Percentiles rank a stretch among this genome's conserved stretches.
Evolutionary conservation across 768 basidiomycete species (phyloP).

Genomic region (Rhodotorula paludigena): DNA sequence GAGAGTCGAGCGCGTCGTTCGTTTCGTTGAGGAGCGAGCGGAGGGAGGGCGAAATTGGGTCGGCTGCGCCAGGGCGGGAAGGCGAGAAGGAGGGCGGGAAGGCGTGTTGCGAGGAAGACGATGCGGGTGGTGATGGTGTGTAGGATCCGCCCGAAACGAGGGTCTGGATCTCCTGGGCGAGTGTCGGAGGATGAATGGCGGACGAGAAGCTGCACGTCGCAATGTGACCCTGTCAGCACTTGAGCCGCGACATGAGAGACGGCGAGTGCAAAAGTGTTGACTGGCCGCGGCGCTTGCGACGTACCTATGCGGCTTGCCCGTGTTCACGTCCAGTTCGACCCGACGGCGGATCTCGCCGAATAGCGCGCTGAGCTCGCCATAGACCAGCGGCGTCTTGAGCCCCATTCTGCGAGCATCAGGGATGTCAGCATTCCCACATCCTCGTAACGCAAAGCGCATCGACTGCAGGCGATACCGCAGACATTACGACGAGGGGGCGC

Average conservation of each 20-base stretch:
- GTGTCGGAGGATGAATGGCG: slow-evolving; percentile 68
- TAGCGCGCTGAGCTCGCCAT: slow-evolving; percentile 63
- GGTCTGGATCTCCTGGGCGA: slow-evolving; percentile 57
- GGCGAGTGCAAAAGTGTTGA: neutral
- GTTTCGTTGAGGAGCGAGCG: slow-evolving; percentile 65
- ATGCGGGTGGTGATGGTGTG: slow-evolving; percentile 53
- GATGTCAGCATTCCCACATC: neutral
- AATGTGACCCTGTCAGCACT: neutral
- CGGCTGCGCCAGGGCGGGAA: neutral
- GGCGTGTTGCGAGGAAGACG: slow-evolving; percentile 52
- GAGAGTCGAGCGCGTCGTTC: slow-evolving; percentile 57
- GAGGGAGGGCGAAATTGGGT: slow-evolving; percentile 54
- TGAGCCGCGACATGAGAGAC: no score
- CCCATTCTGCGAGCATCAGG: slow-evolving; percentile 59
- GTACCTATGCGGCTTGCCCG: slow-evolving; percentile 54
- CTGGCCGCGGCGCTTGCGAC: slow-evolving; percentile 20
- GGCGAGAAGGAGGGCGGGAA: neutral
- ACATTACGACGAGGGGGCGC: neutral
- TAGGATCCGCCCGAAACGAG: slow-evolving; percentile 24
- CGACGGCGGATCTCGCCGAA: slow-evolving; percentile 68
- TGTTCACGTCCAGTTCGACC: slow-evolving; percentile 61
- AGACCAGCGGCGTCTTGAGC: slow-evolving; percentile 67
- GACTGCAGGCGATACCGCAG: neutral
- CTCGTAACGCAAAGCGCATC: no score
- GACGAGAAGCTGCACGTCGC: slow-evolving; percentile 59